These are phyloP conservation scores for Spiromastix sp. DNA, from an alignment of 2,329 filamentous ascomycete genomes.

Conservation along the genomic window DNA sequence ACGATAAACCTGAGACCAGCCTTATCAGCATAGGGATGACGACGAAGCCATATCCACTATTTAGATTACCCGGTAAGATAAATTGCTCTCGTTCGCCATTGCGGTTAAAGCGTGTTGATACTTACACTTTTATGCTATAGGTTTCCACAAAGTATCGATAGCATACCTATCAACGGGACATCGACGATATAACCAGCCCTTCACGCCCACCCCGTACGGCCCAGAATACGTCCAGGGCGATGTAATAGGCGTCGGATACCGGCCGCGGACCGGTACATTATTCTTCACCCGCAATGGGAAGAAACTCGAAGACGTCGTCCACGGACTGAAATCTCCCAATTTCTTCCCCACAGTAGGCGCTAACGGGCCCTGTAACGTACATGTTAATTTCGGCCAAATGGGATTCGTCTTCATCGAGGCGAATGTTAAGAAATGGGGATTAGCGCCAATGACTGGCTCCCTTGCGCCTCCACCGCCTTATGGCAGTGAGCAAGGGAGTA, in stretches of 20 bases:
- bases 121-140: conserved; percentile 33
- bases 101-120: conserved; percentile 5
- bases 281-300: conserved; percentile 99
- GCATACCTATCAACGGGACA: conserved; percentile 83
- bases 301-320: conserved; percentile 85
- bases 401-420: conserved; percentile 99
- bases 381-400: conserved; percentile 96
- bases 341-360: conserved; percentile 97
- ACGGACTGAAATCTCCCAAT: conserved; percentile 88
- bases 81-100: background rate
- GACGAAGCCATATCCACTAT: conserved; percentile 94
- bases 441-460: conserved; percentile 91
- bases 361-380: conserved; percentile 81
- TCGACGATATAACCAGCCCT: conserved; percentile 87
- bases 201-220: conserved; percentile 67
- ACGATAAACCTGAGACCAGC: conserved; percentile 87
- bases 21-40: conserved; percentile 85
- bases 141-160: conserved; percentile 84
- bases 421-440: conserved; percentile 98
- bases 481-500: conserved; percentile 92
- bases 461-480: conserved; percentile 93
- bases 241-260: conserved; percentile 90
- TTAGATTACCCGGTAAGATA: conserved; percentile 74
- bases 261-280: conserved; percentile 83
- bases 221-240: conserved; percentile 84